These are phyloP conservation scores for Neofusicoccum kwambonambiense DNA, from an alignment of 2,329 filamentous ascomycete genomes.

Conservation along the genomic window DNA sequence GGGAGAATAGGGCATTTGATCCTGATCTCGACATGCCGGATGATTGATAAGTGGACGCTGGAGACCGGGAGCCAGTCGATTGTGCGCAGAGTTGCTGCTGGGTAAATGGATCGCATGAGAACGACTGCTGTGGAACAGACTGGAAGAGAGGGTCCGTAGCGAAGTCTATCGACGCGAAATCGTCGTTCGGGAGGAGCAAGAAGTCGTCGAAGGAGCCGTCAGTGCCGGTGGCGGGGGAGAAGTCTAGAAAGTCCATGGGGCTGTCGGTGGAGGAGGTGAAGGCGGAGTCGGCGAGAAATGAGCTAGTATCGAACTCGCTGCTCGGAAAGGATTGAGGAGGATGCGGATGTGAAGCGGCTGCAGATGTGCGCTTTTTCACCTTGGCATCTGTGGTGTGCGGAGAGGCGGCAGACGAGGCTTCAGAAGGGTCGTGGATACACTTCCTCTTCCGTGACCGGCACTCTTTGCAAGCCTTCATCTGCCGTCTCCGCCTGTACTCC, in stretches of 20 bases:
- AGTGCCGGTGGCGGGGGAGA: neutral
- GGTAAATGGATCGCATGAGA: neutral
- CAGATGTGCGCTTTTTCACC: conserved; percentile 11
- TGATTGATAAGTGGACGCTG: conserved; percentile 4
- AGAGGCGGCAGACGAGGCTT: conserved; percentile 14
- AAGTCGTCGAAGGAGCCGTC: conserved; percentile 14
- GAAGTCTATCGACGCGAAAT: conserved; percentile 11
- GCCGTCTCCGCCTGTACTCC: conserved; percentile 18
- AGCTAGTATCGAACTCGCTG: neutral
- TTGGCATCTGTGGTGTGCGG: neutral
- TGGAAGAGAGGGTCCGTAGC: conserved; percentile 15
- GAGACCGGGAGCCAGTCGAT: neutral
- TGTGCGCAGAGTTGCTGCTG: neutral
- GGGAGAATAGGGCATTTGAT: neutral
- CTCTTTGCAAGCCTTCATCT: conserved; percentile 19
- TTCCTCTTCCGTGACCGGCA: conserved; percentile 17
- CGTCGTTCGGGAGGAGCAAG: conserved; percentile 12
- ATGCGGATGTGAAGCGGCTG: conserved; percentile 7
- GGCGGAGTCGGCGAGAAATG: conserved; percentile 3
- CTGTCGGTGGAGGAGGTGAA: conserved; percentile 3
- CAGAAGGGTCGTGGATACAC: conserved; percentile 14
- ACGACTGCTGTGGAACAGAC: neutral
- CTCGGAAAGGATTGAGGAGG: conserved; percentile 13
- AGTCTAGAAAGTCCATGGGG: conserved; percentile 13
- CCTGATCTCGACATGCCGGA: conserved; percentile 7